Evolutionary conservation across 495 filamentous ascomycete genomes (phyloP).

Genomic region (Staphylotrichum longicolle): DNA sequence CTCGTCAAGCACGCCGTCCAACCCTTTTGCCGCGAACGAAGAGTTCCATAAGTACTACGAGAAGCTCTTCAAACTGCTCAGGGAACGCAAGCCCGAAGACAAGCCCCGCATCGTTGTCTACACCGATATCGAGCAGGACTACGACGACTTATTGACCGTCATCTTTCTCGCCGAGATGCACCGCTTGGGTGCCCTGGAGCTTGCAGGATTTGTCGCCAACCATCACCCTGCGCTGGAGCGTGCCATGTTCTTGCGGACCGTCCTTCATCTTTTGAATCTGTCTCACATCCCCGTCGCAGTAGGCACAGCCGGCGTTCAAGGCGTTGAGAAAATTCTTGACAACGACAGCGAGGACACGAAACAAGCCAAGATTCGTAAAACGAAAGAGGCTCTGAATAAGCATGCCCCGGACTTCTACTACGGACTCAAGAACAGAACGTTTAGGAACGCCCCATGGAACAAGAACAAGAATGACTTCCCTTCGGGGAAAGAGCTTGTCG

Average conservation of each 20-base stretch:
- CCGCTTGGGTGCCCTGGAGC: constrained; percentile 23
- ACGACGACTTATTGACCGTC: constrained; percentile 26
- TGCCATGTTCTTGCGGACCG: constrained; percentile 20
- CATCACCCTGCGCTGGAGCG: constrained; percentile 15
- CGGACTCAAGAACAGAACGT: constrained; percentile 22
- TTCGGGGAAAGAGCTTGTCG: neutral
- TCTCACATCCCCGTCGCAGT: constrained; percentile 12
- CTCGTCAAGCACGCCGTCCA: neutral
- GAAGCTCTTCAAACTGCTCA: constrained; percentile 13
- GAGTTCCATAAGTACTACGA: neutral
- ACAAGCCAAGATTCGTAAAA: too few species aligned
- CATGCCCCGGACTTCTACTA: constrained; percentile 12
- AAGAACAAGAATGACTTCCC: constrained; percentile 1
- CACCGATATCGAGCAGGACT: constrained; percentile 28
- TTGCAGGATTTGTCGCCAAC: constrained; percentile 25
- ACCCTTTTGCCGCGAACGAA: neutral
- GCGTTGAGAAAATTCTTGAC: neutral
- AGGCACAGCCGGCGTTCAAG: constrained; percentile 12
- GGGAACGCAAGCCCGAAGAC: constrained; percentile 9
- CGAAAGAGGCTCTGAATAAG: neutral
- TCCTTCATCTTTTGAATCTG: constrained; percentile 17
- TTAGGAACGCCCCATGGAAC: constrained; percentile 14
- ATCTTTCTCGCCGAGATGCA: constrained; percentile 30
- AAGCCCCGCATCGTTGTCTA: constrained; percentile 22
- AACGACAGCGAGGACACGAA: too few species aligned